These are phyloP conservation scores for Sherardia arvensis DNA, from an alignment of 257 asterid species.

Conservation along the genomic window DNA sequence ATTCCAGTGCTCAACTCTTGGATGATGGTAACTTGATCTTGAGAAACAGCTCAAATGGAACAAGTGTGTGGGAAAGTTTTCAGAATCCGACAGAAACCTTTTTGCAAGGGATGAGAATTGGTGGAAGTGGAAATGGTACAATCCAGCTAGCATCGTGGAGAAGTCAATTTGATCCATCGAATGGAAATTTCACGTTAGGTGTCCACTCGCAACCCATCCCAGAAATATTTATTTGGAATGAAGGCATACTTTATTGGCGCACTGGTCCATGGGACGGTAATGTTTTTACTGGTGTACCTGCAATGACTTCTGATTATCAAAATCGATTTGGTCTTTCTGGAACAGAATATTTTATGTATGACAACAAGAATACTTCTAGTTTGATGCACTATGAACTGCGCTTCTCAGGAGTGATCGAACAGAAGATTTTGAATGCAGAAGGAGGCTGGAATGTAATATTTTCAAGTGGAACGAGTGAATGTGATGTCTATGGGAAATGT, in stretches of 20 bases:
- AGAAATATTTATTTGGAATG: constrained; percentile 26
- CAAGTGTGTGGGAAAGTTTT: constrained; percentile 34
- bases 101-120: constrained; percentile 22
- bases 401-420: constrained; percentile 7
- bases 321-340: background rate
- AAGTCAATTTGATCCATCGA: constrained; percentile 27
- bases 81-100: constrained; percentile 20
- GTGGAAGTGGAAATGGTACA: constrained; percentile 2
- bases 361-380: background rate
- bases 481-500: constrained; percentile 24
- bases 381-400: constrained; percentile 4
- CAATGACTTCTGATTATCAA: background rate
- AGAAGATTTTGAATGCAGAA: constrained; percentile 1
- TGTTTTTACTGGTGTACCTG: constrained; percentile 9
- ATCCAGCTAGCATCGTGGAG: constrained; percentile 32
- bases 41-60: constrained; percentile 22
- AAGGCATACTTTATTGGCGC: constrained; percentile 22
- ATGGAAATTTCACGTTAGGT: constrained; percentile 28
- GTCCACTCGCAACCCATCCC: constrained; percentile 26
- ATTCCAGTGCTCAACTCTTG: constrained; percentile 26
- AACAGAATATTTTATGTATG: background rate
- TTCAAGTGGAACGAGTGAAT: background rate
- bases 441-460: constrained; percentile 8
- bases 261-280: constrained; percentile 28
- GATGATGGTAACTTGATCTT: constrained; percentile 35